Evolutionary conservation across 371 early-diverging fungal genomes (phyloP), one percentile per base, ranked within the genome.

Genomic region (Mucor saturninus): DNA sequence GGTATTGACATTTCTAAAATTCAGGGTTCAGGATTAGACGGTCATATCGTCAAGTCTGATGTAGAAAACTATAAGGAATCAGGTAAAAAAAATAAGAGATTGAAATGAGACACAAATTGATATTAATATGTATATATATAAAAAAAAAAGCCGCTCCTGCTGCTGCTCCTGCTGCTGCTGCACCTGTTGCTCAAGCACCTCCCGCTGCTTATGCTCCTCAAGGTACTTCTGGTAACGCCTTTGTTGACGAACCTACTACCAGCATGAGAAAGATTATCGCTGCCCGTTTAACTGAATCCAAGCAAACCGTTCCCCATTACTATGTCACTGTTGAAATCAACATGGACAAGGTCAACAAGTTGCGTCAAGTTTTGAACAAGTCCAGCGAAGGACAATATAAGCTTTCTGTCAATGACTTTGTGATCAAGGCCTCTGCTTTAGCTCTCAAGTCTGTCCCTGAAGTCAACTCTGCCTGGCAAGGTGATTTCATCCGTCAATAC

Each of bases 321-420:
- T 97, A 97, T 74, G 81, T 97, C 73, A 95, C 95, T 35, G 83
- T 89, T 62, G 95, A 94, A 73, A 75, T 95, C 73, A 84, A 91
- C 71, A 93, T 95, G 85, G 96, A 97, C 78, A 92, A 93, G 83
- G 77, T 85, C 63, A 79, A 65, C 79, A 92, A 89, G 81, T 87
- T 98, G 62, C 93, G 99, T 72, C 87, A 92, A 69, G 90, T 89
- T 11, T 84, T 98, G 60, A 98, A 98, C 89, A 86, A 85, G 62
- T 83, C 91, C 32, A 77, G 86, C 31, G 89, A 93, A 64, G 97
- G 93, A 61, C 87, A 92, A 72, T 95, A 89, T 89, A 98, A 97
- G 88, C 80, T 98, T 38, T 96, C 98, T 26, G 93, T 99, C 78
- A 99, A 99, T 75, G 99, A 99, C 80, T 98, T 99, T 72, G 88